phyloP scores from a whole-genome alignment of 371 early-diverging fungal genomes.

The Lichtheimia ramosa region DNA sequence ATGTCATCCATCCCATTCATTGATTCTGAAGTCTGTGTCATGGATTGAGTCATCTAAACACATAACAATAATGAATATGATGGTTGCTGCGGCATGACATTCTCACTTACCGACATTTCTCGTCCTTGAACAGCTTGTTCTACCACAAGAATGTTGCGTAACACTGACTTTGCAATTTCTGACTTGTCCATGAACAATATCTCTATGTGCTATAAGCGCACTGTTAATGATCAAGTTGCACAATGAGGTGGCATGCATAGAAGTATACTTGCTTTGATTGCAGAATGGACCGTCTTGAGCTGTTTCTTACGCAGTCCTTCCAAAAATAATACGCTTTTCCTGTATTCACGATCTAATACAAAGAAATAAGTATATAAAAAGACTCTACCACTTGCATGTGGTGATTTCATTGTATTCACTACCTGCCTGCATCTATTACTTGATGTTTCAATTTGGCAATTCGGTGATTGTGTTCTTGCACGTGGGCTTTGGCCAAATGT shows the following conservation, averaged over 20 bases:
- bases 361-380: no score
- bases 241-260: neutral
- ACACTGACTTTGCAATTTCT: constrained; percentile 11
- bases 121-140: constrained; percentile 10
- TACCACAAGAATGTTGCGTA: constrained; percentile 9
- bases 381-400: no score
- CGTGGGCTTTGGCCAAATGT: neutral
- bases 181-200: constrained; percentile 15
- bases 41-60: neutral
- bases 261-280: constrained; percentile 9
- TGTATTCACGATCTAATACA: constrained; percentile 9
- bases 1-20: neutral
- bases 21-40: neutral
- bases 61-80: no score
- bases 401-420: neutral
- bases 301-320: constrained; percentile 12
- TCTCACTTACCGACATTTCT: constrained; percentile 13
- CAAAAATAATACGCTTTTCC: constrained; percentile 9
- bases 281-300: constrained; percentile 9
- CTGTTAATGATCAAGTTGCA: neutral
- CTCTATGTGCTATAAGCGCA: constrained; percentile 11
- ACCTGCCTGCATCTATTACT: neutral
- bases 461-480: neutral
- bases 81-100: no score
- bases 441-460: constrained; percentile 1